phyloP scores from a whole-genome alignment of 2,329 filamentous ascomycete genomes.

The Mycosphaerelloides madeirae region DNA sequence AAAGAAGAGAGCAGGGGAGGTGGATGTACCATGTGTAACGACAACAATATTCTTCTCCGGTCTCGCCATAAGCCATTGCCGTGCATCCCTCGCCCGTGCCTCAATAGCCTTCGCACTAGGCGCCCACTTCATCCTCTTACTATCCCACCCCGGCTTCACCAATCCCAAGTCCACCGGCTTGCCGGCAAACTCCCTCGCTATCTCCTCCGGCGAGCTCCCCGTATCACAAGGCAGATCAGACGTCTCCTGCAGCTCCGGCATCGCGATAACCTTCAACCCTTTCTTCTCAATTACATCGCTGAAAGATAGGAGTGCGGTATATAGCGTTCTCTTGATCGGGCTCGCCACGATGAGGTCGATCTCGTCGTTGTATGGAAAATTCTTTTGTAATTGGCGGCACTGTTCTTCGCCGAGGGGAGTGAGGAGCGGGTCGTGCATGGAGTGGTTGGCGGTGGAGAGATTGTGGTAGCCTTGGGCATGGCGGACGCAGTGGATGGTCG shows the following conservation, averaged over 20 bases:
- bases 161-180: conserved; percentile 59
- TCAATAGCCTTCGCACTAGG: conserved; percentile 51
- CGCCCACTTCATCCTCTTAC: conserved; percentile 53
- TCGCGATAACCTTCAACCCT: conserved; percentile 54
- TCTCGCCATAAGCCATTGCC: conserved; percentile 52
- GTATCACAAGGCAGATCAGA: conserved; percentile 70
- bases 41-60: conserved; percentile 65
- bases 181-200: conserved; percentile 58
- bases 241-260: conserved; percentile 77
- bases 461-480: conserved; percentile 78
- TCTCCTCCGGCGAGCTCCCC: conserved; percentile 54
- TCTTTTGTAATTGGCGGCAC: conserved; percentile 58
- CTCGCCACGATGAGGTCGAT: conserved; percentile 72
- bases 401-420: conserved; percentile 72
- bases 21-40: conserved; percentile 64
- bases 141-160: conserved; percentile 63
- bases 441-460: conserved; percentile 63
- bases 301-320: conserved; percentile 71
- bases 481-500: conserved; percentile 60
- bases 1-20: not conserved
- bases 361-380: conserved; percentile 61
- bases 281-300: conserved; percentile 47
- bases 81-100: conserved; percentile 56
- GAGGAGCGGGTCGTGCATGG: conserved; percentile 70
- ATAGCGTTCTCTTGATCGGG: conserved; percentile 73